Base-by-base conservation (phyloP, 148 eudicot species). In the Polygonum aviculare region DNA sequence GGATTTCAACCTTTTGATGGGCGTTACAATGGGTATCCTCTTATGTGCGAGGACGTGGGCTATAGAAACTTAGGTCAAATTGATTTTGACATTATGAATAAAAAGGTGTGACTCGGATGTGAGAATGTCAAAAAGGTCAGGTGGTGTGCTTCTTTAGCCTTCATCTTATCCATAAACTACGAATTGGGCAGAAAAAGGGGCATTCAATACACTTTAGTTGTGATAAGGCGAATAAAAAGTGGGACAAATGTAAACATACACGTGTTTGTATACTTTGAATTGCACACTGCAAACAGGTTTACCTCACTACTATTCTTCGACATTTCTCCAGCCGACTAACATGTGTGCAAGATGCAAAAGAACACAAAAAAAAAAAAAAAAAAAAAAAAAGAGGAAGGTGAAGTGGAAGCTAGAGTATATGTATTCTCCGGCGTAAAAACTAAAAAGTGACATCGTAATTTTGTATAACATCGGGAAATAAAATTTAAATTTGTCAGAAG, bases 401-500 rank as follows among this genome's bases (percentile, higher is more conserved):
- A 26, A 1, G 31, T 26, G 31, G 31, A 26, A 26, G 31, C 31
- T 26, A 26, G 31, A 26, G 31, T 26, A 26, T 26, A 26, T 26
- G 31, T 26, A 26, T 26, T 26, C 31, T 1, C 41, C 6, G 2
- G 4, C 41, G 41, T 39, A 39, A 39, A 26, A 26, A 26, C 1
- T 26, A 26, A 26, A 26, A 26, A 39, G 41, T 39, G 41, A 39
- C 3, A 39, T 7, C 7, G 41, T 39, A 39, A 39, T 39, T 39
- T 1, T 1, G 41, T 7, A 39, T 2, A 12, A 49, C 16, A 49
- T 49, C 21, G 69, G 69, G 22, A 60, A 14, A 19, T 16, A 22
- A 63, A 57, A 4, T 5, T 2, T 3, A 62, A 67, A 69, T 36
- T 12, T 69, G 73, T 69, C 73, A 69, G 73, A 69, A 69, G 73